Base-by-base conservation (phyloP, 192 early-diverging fungal genomes). In the Coemansia sp. region DNA sequence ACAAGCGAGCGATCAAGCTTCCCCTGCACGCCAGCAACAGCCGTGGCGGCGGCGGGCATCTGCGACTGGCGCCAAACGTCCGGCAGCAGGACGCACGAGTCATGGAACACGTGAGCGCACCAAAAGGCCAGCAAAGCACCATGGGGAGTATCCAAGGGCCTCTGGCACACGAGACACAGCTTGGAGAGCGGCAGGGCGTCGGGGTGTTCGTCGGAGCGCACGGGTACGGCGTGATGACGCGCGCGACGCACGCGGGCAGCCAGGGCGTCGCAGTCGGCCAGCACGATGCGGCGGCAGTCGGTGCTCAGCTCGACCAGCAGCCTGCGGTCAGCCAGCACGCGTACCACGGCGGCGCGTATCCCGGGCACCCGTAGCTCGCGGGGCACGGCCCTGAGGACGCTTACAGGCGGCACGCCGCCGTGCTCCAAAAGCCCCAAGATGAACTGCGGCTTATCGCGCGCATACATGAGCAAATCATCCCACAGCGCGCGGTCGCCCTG, bases 371-470 rank as follows among this genome's bases (percentile, higher is more conserved):
- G 67, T 18, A 97, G 79, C 0, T 85, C 85, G 30, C 86, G 71
- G 3, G 93, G 92, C 57, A 99, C 93, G 33, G 83, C 77, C 46
- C 84, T 73, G 19, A 99, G 88, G 12, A 98, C 59, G 5, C 82
- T 70, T 14, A 93, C 81, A 0, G 97, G 94, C 48, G 92, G 86
- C 41, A 96, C 91, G 45, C 93, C 83, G 3, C 94, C 85, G 55
- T 96, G 91, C 64, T 98, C 92, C 43, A 99, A 73, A 34, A 99
- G 71, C 0, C 88, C 94, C 13, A 89, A 82, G 68, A 99, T 97
- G 66, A 99, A 99, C 45, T 83, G 92, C 85, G 97, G 97, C 64
- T 99, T 98, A 66, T 98, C 93, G 82, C 90, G 89, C 1, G 93
- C 89, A 73, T 94, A 99, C 53, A 73, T 89, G 10, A 98, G 76